Base-by-base conservation (phyloP, 2,329 filamentous ascomycete species). In the Talaromyces sp. region DNA sequence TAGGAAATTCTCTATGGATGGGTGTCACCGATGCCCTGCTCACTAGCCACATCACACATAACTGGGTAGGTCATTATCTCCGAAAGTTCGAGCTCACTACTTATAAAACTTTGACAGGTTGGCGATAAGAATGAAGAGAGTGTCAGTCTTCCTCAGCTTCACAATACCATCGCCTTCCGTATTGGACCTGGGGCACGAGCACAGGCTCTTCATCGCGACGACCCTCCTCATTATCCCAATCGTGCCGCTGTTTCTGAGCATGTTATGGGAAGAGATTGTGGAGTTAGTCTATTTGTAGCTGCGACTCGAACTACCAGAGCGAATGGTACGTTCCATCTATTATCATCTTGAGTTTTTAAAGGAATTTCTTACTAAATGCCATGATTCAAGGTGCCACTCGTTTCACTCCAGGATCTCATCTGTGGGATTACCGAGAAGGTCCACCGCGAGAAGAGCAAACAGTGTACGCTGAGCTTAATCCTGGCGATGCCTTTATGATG, bases 81-180 rank as follows among this genome's bases (percentile, higher is more conserved):
- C 7, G 6, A 38, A n/a, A 8, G 7, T 8, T 8, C 6, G 17
- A 38, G n/a, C 5, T 3, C 14, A n/a, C 14, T 0, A 12, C 8
- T 8, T 38, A 5, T n/a, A 8, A n/a, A 38, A 17, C 12, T 8
- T n/a, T n/a, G 17, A 8, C 6, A 38, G 35, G 35, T 38, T 38
- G 35, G 43, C 12, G 32, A 17, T 5, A 58, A 46, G 24, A 58
- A 52, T 3, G 21, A 58, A 27, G 52, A 11, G 19, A 43, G 46
- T 43, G 9, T 31, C 1, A 41, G 31, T 26, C 24, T 53, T 26
- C 56, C 56, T 12, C 31, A 43, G 24, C 26, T 53, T 3, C 51
- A 41, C n/a, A 58, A 58, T 32, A 58, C 56, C 10, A 53, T 58
- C 29, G 56, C 52, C 3, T 58, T 58, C 50, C 32, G 46, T 2